A percentile compares a stretch with the other conserved stretches of the same genome.
phyloP scores from a whole-genome alignment of 1,284 basidiomycete genomes.

The Leccinum insigne region DNA sequence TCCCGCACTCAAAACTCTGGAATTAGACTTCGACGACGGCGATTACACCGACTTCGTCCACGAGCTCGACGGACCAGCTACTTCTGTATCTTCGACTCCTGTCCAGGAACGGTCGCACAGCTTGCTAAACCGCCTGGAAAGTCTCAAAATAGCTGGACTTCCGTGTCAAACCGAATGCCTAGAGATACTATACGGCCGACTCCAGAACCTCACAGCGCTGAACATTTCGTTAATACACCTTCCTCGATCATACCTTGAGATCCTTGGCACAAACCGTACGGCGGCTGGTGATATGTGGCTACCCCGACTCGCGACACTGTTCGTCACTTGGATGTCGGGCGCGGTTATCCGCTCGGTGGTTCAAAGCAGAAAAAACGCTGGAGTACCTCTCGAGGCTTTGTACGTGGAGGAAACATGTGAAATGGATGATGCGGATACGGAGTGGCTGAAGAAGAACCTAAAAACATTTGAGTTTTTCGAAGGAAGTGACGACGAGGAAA shows the following conservation, averaged over 20 bases:
- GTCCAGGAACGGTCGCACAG: conserved; percentile 36
- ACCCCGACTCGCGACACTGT: conserved; percentile 43
- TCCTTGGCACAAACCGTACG: conserved; percentile 34
- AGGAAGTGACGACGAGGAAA: conserved; percentile 42
- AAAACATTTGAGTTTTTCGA: conserved; percentile 50
- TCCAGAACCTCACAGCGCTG: conserved; percentile 43
- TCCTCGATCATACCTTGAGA: conserved; percentile 40
- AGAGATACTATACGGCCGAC: conserved; percentile 43
- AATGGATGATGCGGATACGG: conserved; percentile 36
- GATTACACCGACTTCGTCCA: conserved; percentile 50
- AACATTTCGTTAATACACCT: conserved; percentile 36
- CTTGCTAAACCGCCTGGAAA: conserved; percentile 44
- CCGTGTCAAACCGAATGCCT: conserved; percentile 38
- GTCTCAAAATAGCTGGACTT: conserved; percentile 50
- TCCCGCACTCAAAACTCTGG: conserved; percentile 47
- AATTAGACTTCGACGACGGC: conserved; percentile 51
- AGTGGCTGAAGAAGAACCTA: conserved; percentile 48
- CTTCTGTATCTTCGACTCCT: conserved; percentile 27
- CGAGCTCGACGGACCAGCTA: conserved; percentile 36
- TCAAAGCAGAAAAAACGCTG: conserved; percentile 38
- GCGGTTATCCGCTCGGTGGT: conserved; percentile 45
- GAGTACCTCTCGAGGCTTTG: conserved; percentile 45
- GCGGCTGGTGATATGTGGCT: conserved; percentile 11
- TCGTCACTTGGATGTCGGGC: conserved; percentile 44
- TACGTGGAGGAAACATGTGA: conserved; percentile 44